phyloP scores from a whole-genome alignment of 169 alveolate species.

The Plasmodium knowlesi region DNA sequence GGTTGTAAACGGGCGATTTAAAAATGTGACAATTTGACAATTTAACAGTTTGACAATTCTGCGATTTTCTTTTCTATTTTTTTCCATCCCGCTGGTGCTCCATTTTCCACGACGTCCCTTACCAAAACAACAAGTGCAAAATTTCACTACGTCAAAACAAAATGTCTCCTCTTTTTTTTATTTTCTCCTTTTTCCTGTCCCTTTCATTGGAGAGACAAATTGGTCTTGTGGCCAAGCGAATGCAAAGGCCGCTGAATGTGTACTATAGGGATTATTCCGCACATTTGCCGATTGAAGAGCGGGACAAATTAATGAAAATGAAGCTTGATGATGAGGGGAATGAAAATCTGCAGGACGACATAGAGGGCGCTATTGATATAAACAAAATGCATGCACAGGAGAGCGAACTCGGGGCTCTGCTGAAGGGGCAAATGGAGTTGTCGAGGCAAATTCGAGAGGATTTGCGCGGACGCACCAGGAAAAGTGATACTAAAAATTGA shows the following conservation, averaged over 20 bases:
- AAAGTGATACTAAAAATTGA: not conserved
- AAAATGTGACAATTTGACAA: not conserved
- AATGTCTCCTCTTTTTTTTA: constrained; percentile 3
- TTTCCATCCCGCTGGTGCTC: not conserved
- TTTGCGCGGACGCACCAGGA: constrained; percentile 21
- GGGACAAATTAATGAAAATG: constrained; percentile 46
- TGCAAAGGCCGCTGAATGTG: constrained; percentile 38
- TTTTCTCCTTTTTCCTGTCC: constrained; percentile 5
- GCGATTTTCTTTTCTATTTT: not conserved
- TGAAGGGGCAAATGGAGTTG: constrained; percentile 21
- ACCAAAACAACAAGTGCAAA: not conserved
- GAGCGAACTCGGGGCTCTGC: constrained; percentile 1
- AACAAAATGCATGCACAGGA: constrained; percentile 26
- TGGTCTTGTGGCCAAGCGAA: constrained; percentile 13
- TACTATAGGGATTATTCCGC: constrained; percentile 59
- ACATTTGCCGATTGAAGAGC: constrained; percentile 8
- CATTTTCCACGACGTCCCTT: not conserved
- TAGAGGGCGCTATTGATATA: constrained; percentile 3
- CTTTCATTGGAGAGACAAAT: constrained; percentile 2
- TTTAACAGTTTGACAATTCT: not conserved
- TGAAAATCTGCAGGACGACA: not conserved
- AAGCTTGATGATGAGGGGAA: not conserved
- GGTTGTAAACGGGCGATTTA: not conserved
- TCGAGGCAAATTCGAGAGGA: constrained; percentile 15
- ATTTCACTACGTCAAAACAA: not conserved